Evolutionary conservation across 2,329 filamentous ascomycete genomes (phyloP), one percentile per base, ranked within the genome.

Genomic region (Rhynchosporium secalis): DNA sequence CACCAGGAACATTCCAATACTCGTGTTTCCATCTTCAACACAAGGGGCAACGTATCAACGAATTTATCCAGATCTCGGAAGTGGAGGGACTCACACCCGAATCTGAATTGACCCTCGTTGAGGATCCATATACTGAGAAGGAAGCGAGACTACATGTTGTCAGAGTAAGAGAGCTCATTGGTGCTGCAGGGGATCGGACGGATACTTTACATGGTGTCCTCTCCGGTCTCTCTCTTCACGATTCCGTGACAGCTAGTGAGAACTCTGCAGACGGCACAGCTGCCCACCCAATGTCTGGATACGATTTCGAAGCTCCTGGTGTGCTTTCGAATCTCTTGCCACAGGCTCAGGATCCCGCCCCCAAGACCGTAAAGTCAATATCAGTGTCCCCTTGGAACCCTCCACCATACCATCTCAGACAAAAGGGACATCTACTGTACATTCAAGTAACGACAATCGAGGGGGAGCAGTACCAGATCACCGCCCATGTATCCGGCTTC

Each of bases 11-110:
- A 57, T 95, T 97, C 79, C 92, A 96, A 77, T 97, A 97, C 80
- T 96, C 95, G 58, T 99, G 95, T 82, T 99, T 99, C 81, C 95
- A 99, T 78, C 87, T 99, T 72, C 93, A 98, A 79, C 88, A 93
- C 79, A 88, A 91, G 63, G 91, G 92, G 69, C 81, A 90, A 77
- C 89, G 90, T 68, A 89, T 99, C 82, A 98, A 98, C 76, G 95
- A 99, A 77, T 98, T 95, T 72, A 85, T 96, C 63, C 89, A 96
- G 75, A 84, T 99, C 65, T 92, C 91, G 60, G 94, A 99, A 74
- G 90, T 99, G 60, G 83, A 89, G 54, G 92, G 86, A 61, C 84
- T 99, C 60, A 85, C 86, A 58, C 78, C 88, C 40, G 87, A 92
- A 66, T 90, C 93, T 41, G 89, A 93, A 72, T 83, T 97, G 62